Conservation (phyloP, 2,329 filamentous ascomycete genomes). For the Ophiostoma novo-ulmi region DNA sequence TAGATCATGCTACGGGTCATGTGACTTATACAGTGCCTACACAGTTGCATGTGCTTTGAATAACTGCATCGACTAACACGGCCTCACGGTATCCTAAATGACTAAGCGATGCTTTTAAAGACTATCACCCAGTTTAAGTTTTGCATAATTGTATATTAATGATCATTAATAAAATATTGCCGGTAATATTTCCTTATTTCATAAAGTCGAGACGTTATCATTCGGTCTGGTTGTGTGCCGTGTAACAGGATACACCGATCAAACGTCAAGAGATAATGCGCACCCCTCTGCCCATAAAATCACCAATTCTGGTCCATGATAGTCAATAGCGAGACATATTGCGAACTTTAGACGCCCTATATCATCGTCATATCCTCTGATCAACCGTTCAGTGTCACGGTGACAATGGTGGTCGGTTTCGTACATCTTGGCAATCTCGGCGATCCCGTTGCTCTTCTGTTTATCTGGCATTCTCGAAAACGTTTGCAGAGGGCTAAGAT, state of each 20-base stretch:
- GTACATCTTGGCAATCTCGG: not conserved
- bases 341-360: not conserved
- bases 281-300: not conserved
- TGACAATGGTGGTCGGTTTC: not conserved
- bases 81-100: not conserved
- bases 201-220: not conserved
- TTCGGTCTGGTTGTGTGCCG: not conserved
- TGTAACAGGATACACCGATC: constrained; percentile 3
- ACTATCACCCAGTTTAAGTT: too few relatives aligned
- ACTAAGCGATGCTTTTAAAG: not conserved
- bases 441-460: not conserved
- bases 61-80: not conserved
- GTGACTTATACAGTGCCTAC: not conserved
- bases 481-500: not conserved
- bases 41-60: too few relatives aligned
- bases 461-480: not conserved
- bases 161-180: not conserved
- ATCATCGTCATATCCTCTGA: not conserved
- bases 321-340: not conserved
- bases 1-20: not conserved
- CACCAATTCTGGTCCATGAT: not conserved
- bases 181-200: not conserved
- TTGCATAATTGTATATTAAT: not conserved
- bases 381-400: not conserved
- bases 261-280: not conserved